Evolutionary conservation across 768 basidiomycete species (phyloP).

Genomic region (Boletus reticuloceps): DNA sequence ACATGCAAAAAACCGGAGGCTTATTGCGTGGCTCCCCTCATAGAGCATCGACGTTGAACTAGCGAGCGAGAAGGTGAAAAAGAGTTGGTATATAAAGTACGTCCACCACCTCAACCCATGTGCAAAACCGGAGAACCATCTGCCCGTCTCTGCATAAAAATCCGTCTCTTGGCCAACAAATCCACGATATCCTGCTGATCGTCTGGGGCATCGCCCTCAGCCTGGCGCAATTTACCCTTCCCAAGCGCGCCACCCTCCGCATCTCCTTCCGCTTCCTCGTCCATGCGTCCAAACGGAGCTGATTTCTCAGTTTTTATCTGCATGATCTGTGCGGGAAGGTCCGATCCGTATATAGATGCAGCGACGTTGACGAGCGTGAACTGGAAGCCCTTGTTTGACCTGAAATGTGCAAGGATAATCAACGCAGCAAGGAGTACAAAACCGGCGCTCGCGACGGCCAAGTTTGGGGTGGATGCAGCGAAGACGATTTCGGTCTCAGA

Average conservation of each 20-base stretch:
- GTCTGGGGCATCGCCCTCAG: neutral
- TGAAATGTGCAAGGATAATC: conserved; percentile 23
- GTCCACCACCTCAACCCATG: conserved; percentile 5
- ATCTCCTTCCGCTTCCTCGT: neutral
- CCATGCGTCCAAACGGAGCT: neutral
- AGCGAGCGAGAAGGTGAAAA: too few relatives aligned
- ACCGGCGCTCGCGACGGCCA: conserved; percentile 22
- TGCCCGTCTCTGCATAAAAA: conserved; percentile 15
- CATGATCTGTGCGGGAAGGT: conserved; percentile 21
- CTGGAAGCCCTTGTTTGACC: conserved; percentile 16
- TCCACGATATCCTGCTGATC: conserved; percentile 2
- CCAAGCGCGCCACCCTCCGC: neutral
- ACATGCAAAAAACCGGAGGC: too few relatives aligned
- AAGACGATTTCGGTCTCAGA: conserved; percentile 22
- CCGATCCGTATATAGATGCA: conserved; percentile 21
- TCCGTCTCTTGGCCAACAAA: conserved; percentile 1
- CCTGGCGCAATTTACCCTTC: neutral
- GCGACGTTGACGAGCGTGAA: conserved; percentile 26
- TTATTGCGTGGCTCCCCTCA: too few relatives aligned
- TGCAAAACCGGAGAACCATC: conserved; percentile 22
- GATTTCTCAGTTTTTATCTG: neutral
- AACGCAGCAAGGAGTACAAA: conserved; percentile 22
- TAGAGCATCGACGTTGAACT: too few relatives aligned
- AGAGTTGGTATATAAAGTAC: too few relatives aligned
- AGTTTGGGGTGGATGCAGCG: conserved; percentile 25